Evolutionary conservation across 208 protist species (phyloP).

Genomic region (Naegleria gruberi): DNA sequence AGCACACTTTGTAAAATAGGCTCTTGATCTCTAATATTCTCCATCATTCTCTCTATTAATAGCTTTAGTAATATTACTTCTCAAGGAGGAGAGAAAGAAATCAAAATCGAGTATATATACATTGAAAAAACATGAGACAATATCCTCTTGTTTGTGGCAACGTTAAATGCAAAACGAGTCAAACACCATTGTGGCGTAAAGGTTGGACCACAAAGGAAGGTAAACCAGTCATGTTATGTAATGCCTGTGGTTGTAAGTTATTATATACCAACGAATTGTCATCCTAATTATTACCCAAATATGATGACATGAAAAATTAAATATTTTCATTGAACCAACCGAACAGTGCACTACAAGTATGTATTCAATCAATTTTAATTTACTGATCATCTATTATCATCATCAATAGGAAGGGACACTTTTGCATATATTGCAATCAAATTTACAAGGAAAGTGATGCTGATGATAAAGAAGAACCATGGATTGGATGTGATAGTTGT

Average conservation of each 20-base stretch:
- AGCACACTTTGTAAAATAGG: too few relatives aligned
- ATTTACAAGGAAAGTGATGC: conserved; percentile 15
- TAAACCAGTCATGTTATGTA: conserved; percentile 9
- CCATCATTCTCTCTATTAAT: too few relatives aligned
- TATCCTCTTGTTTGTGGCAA: not conserved
- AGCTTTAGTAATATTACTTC: too few relatives aligned
- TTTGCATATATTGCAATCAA: conserved; percentile 5
- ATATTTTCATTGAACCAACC: not conserved
- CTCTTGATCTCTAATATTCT: too few relatives aligned
- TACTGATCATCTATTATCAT: too few relatives aligned
- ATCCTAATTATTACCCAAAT: not conserved
- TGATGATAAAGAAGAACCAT: not conserved
- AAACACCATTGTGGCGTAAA: conserved; percentile 14
- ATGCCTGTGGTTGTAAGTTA: not conserved
- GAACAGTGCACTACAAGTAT: not conserved
- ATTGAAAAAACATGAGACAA: conserved; percentile 12
- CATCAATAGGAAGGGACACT: not conserved
- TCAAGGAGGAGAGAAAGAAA: too few relatives aligned
- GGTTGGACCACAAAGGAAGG: not conserved
- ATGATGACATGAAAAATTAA: not conserved
- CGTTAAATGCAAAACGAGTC: conserved; percentile 11
- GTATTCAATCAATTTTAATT: not conserved
- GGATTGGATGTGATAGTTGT: conserved; percentile 15
- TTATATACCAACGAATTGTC: too few relatives aligned
- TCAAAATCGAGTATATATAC: too few relatives aligned